These are phyloP conservation scores for Naganishia vaughanmartiniae DNA, from an alignment of 768 basidiomycete species.

Conservation along the genomic window DNA sequence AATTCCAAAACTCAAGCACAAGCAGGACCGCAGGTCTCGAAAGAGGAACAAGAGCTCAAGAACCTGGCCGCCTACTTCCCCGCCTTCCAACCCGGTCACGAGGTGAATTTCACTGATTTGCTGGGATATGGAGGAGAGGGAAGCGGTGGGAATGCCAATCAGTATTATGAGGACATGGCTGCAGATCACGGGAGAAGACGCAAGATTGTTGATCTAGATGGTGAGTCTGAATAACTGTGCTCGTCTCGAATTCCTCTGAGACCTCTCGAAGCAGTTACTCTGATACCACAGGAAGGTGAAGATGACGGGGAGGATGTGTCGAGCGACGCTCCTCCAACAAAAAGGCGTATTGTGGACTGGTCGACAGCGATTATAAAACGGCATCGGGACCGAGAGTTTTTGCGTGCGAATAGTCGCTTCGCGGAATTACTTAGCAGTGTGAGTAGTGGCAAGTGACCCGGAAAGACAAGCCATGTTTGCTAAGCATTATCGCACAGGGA, in stretches of 20 bases:
- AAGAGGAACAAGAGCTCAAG: not conserved
- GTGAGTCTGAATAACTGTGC: not conserved
- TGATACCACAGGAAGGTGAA: constrained; percentile 41
- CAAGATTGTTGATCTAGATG: constrained; percentile 9
- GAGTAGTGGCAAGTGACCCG: not conserved
- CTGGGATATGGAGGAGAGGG: constrained; percentile 14
- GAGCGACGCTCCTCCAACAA: constrained; percentile 43
- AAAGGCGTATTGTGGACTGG: constrained; percentile 8
- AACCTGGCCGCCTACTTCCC: constrained; percentile 8
- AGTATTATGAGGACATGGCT: not conserved
- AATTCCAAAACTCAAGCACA: not conserved
- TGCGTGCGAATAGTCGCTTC: constrained; percentile 1
- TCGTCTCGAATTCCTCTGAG: not conserved
- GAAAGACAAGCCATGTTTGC: not conserved
- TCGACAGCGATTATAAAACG: constrained; percentile 6
- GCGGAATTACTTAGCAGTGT: not conserved
- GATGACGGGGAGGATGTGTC: constrained; percentile 43
- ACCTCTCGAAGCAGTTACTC: constrained; percentile 40
- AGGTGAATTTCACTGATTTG: constrained; percentile 9
- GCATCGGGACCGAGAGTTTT: not conserved
- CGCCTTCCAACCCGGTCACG: not conserved
- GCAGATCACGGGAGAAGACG: not conserved
- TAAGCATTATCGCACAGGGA: not conserved
- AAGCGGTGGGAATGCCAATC: not conserved
- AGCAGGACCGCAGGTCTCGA: not conserved